A percentile compares a stretch with the other conserved stretches of the same genome.
phyloP scores from a whole-genome alignment of 768 basidiomycete genomes.

The Xerocomus spinulosus region DNA sequence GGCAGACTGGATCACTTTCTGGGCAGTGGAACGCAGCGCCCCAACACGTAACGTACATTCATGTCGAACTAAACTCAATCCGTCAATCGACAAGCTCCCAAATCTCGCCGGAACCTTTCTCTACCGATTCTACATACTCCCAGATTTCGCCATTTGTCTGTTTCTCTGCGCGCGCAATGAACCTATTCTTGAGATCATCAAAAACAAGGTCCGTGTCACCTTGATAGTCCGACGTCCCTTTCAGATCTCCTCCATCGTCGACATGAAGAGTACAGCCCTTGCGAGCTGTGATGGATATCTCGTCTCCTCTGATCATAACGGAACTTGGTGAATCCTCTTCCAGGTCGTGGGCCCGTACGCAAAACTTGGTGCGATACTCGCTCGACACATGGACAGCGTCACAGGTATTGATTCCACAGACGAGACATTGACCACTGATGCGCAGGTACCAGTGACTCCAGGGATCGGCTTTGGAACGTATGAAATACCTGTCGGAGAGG shows the following conservation, averaged over 20 bases:
- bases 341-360: not conserved
- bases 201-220: not conserved
- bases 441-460: conserved; percentile 1
- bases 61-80: no score
- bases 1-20: no score
- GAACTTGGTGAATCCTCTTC: not conserved
- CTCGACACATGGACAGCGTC: no score
- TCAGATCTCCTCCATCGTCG: not conserved
- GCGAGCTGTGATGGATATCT: conserved; percentile 1
- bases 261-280: not conserved
- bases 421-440: not conserved
- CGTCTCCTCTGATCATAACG: conserved; percentile 3
- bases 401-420: not conserved
- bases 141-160: not conserved
- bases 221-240: not conserved
- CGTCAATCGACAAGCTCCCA: conserved; percentile 4
- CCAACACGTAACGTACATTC: no score
- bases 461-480: not conserved
- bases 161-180: no score
- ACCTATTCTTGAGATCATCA: not conserved
- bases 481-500: conserved; percentile 1
- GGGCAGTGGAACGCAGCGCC: no score
- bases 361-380: conserved; percentile 1
- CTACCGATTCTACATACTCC: not conserved
- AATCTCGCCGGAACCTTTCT: not conserved